phyloP scores from a whole-genome alignment of 495 filamentous ascomycete genomes.

The Astrocystis sublimbata region DNA sequence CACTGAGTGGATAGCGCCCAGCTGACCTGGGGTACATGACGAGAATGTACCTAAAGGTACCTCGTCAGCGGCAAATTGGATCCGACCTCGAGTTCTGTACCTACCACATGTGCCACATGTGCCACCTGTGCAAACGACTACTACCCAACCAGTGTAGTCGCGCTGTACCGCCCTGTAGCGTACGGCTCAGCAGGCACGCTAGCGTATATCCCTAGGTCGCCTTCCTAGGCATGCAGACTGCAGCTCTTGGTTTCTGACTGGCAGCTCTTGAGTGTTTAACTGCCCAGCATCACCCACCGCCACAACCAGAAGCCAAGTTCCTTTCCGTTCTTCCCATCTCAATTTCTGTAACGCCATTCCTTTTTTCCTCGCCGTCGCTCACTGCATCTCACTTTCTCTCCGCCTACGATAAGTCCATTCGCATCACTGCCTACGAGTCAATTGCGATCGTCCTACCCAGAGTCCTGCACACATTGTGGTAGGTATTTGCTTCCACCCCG shows the following conservation, averaged over 20 bases:
- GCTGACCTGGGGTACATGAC: not conserved
- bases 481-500: not conserved
- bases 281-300: conserved; percentile 14
- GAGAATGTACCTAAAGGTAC: not conserved
- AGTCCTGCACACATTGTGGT: not conserved
- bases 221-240: no score
- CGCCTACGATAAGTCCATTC: not conserved
- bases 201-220: not conserved
- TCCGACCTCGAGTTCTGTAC: conserved; percentile 8
- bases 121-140: not conserved
- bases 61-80: conserved; percentile 10
- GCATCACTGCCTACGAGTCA: not conserved
- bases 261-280: conserved; percentile 11
- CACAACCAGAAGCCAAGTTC: conserved; percentile 2
- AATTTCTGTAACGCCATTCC: conserved; percentile 7
- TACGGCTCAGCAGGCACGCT: conserved; percentile 2
- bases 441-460: not conserved
- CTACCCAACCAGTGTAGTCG: not conserved
- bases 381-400: not conserved
- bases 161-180: no score
- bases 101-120: not conserved
- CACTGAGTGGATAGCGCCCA: not conserved
- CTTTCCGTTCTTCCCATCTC: conserved; percentile 7
- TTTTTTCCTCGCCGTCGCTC: not conserved
- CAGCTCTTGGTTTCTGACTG: conserved; percentile 6